Percentiles rank a stretch among this genome's conserved stretches.
phyloP scores from a whole-genome alignment of 2,329 filamentous ascomycete species.

The Penicillium hordei region DNA sequence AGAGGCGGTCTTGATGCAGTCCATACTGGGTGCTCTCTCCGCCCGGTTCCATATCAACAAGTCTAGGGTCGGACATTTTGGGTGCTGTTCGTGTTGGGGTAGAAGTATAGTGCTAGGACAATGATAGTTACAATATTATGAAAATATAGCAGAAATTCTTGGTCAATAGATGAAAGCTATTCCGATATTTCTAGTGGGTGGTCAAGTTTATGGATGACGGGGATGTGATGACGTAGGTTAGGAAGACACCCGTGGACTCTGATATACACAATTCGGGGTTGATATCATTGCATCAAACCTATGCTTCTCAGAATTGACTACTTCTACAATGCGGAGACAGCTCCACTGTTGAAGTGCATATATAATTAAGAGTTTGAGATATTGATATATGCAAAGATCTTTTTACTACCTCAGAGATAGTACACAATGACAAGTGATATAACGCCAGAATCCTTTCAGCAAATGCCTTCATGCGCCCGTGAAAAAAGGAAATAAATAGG shows the following conservation, averaged over 20 bases:
- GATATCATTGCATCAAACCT: not conserved
- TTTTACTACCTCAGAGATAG: not conserved
- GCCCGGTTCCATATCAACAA: slow-evolving; percentile 61
- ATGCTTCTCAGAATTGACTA: not conserved
- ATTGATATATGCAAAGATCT: not conserved
- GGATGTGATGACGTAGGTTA: slow-evolving; percentile 25
- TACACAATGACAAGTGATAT: slow-evolving; percentile 1
- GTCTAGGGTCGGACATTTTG: slow-evolving; percentile 51
- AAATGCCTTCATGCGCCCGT: slow-evolving; percentile 14
- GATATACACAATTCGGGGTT: not conserved
- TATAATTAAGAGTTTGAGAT: not conserved
- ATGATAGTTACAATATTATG: not conserved
- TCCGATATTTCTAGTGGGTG: not conserved
- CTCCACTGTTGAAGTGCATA: not conserved
- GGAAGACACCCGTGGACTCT: not conserved
- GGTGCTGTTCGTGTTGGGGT: not conserved
- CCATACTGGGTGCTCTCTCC: slow-evolving; percentile 60
- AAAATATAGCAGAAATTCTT: not conserved
- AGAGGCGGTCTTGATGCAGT: not conserved
- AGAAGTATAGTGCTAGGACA: not conserved
- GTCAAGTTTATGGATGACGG: slow-evolving; percentile 8
- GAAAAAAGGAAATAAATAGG: not conserved
- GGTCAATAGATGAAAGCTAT: not conserved
- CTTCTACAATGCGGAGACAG: not conserved
- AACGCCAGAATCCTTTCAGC: slow-evolving; percentile 12